phyloP scores from a whole-genome alignment of 176 grass and related monocot species.

The Tillandsia leiboldiana region DNA sequence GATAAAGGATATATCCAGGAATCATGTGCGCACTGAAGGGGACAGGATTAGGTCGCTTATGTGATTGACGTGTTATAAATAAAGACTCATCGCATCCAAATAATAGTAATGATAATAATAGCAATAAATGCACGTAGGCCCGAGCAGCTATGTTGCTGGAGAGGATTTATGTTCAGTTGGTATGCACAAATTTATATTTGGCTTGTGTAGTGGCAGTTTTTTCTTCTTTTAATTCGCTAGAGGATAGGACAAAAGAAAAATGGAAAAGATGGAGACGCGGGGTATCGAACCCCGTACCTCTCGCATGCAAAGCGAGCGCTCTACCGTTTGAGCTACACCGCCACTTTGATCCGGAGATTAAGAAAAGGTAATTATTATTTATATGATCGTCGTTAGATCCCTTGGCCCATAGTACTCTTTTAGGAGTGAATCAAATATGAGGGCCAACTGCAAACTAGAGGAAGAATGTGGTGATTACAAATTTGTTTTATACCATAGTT shows the following conservation, averaged over 20 bases:
- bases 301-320: conserved; percentile 99
- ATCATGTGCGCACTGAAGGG: conserved; percentile 40
- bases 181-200: too few relatives aligned
- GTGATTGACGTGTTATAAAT: conserved; percentile 14
- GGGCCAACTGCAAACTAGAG: too few relatives aligned
- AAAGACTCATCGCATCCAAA: neutral
- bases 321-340: conserved; percentile 97
- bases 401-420: too few relatives aligned
- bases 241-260: neutral
- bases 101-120: neutral
- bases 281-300: conserved; percentile 98
- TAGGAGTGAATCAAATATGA: too few relatives aligned
- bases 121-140: too few relatives aligned
- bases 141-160: too few relatives aligned
- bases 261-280: conserved; percentile 50
- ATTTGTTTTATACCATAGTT: too few relatives aligned
- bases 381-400: too few relatives aligned
- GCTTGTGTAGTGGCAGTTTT: neutral
- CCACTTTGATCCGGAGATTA: neutral
- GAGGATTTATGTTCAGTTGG: too few relatives aligned
- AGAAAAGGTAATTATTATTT: too few relatives aligned
- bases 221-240: neutral
- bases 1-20: conserved; percentile 44
- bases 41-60: conserved; percentile 52
- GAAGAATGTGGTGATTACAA: too few relatives aligned